Conservation (phyloP, 225 moss, liverwort and hornwort genomes). For the Physcomitrium patens region DNA sequence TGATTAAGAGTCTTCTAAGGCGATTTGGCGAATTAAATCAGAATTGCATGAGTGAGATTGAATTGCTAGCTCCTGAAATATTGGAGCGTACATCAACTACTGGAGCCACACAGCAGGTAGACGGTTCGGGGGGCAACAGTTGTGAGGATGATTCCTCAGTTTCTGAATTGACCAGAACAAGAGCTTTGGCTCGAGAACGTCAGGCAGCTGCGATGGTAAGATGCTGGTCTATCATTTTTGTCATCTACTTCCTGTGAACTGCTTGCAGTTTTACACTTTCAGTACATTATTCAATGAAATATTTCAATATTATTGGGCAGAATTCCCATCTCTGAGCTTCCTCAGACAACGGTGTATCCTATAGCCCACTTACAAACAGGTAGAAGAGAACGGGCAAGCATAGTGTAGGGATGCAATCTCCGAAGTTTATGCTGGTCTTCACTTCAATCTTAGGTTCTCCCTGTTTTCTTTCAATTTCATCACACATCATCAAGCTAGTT, state of each 20-base stretch:
- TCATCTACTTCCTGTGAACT: constrained; percentile 8
- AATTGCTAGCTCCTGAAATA: constrained; percentile 79
- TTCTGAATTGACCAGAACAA: constrained; percentile 60
- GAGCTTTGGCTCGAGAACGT: constrained; percentile 70
- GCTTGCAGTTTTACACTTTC: constrained; percentile 16
- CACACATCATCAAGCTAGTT: constrained; percentile 6
- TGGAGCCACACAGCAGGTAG: constrained; percentile 35
- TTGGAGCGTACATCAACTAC: constrained; percentile 54
- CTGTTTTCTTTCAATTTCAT: neutral
- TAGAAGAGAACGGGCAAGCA: neutral
- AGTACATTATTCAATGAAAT: constrained; percentile 12
- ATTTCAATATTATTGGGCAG: neutral
- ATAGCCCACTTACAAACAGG: neutral
- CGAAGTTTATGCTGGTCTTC: constrained; percentile 4
- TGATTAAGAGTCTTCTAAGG: constrained; percentile 67
- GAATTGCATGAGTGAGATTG: constrained; percentile 80
- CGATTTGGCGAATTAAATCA: constrained; percentile 71
- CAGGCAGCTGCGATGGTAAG: constrained; percentile 84
- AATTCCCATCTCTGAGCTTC: neutral
- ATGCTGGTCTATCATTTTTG: constrained; percentile 22
- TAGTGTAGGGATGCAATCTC: neutral
- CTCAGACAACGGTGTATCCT: neutral
- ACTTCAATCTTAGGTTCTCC: neutral
- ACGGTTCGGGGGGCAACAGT: constrained; percentile 35
- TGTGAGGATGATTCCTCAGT: constrained; percentile 53